Base-by-base conservation (phyloP, 768 basidiomycete species). In the Amanita exitialis region DNA sequence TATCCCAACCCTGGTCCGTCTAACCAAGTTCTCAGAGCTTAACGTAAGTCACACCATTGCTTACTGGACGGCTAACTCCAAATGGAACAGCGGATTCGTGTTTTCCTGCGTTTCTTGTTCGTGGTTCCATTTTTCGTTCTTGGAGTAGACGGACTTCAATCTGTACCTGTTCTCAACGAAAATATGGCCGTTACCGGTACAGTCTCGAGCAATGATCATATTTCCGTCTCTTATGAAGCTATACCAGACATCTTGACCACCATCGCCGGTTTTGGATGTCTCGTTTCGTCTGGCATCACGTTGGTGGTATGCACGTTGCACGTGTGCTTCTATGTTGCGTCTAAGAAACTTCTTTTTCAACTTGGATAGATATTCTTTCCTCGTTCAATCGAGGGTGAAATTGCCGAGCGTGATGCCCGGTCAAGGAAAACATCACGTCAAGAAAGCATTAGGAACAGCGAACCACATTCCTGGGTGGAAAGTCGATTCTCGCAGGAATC, bases 1-100 rank as follows among this genome's bases (percentile, higher is more conserved):
- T 47, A 72, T 58, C 15, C 69, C 58, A 27, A 87, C 83, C 2
- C 72, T 90, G 43, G 74, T 86, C 18, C 79, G 87, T 18, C 66
- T 92, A 45, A 82, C 82, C 32, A 90, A 83, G 55, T 91, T 87
- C 60, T 83, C 86, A 36, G 86, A 91, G 59, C 66, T 90, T 36
- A 92, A 92, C 57, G 89, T 90, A 55, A 32, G 86, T 66, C 7
- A 21, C 5, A 23, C 18, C 12, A 13, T 10, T 25, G 41, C 8
- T 18, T 52, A 28, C 4, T 15, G 25, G 3, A 18, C 20, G 1
- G 27, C 23, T 13, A 16, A 7, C 16, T 3, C 21, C 13, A 10
- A 21, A 35, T 25, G 51, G 44, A 23, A 53, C 28, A 90, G 89
- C 76, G 68, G 38, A 77, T 87, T 36, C 86, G 88, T 1, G 66